phyloP scores from a whole-genome alignment of 2,329 filamentous ascomycete genomes.

The Fusarium brachygibbosum region DNA sequence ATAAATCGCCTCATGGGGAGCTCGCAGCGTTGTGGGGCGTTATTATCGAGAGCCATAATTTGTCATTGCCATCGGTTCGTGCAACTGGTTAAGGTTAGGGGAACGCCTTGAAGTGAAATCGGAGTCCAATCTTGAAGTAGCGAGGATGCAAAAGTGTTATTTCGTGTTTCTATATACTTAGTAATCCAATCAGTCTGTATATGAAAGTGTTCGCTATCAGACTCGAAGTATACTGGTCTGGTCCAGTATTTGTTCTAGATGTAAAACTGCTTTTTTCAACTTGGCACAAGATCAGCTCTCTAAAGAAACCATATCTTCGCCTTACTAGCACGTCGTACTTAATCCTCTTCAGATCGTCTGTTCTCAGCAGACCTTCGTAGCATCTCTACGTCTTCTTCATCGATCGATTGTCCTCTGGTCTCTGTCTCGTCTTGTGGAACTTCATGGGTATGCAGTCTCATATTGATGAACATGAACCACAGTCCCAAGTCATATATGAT shows the following conservation, averaged over 20 bases:
- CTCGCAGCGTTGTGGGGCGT: slow-evolving; percentile 5
- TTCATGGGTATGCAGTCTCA: slow-evolving; percentile 65
- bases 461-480: slow-evolving; percentile 70
- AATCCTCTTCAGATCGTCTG: slow-evolving; percentile 16
- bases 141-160: neutral
- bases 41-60: neutral
- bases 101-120: too few species aligned
- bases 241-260: neutral
- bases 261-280: neutral
- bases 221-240: neutral
- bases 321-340: neutral
- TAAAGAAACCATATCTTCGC: rapidly evolving
- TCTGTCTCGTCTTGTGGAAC: slow-evolving; percentile 2
- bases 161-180: neutral
- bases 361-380: slow-evolving; percentile 1
- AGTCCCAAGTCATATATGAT: slow-evolving; percentile 71
- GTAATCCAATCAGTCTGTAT: neutral
- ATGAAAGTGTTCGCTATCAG: neutral
- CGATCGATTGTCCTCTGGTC: slow-evolving; percentile 7
- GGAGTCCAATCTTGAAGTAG: too few species aligned
- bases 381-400: slow-evolving; percentile 35
- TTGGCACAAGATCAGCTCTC: neutral
- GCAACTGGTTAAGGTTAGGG: neutral
- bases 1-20: slow-evolving; percentile 5
- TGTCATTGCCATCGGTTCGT: slow-evolving; percentile 1